These are phyloP conservation scores for Rhododendron ferrugineum DNA, from an alignment of 148 eudicot species.

Conservation along the genomic window DNA sequence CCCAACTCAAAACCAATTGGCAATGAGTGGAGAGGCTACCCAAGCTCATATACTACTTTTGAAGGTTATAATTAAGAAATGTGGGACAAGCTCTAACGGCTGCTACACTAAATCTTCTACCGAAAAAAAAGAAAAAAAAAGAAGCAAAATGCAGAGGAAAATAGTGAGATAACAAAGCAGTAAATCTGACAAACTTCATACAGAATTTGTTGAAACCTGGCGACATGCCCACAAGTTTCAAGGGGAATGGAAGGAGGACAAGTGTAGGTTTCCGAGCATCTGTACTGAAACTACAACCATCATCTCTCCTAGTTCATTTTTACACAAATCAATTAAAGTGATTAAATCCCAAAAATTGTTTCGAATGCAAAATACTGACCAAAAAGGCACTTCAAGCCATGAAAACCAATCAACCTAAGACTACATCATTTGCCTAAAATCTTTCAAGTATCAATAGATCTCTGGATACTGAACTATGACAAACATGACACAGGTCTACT, in stretches of 20 bases:
- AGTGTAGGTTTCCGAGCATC: neutral
- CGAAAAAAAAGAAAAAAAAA: neutral
- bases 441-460: neutral
- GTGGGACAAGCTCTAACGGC: neutral
- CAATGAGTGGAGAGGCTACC: neutral
- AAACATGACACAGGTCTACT: neutral
- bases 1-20: neutral
- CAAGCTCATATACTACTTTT: neutral
- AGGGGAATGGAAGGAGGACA: neutral
- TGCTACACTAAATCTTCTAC: neutral
- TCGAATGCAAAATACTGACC: neutral
- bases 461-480: neutral
- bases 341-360: neutral
- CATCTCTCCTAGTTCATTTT: neutral
- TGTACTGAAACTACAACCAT: neutral
- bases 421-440: neutral
- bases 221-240: neutral
- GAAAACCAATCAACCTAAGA: conserved; percentile 6
- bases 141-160: neutral
- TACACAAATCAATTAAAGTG: neutral
- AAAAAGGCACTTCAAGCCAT: neutral
- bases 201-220: neutral
- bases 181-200: neutral
- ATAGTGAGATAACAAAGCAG: neutral
- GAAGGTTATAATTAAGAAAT: neutral